Base-by-base conservation (phyloP, 345 rosid species). In the Cardamine occulta region DNA sequence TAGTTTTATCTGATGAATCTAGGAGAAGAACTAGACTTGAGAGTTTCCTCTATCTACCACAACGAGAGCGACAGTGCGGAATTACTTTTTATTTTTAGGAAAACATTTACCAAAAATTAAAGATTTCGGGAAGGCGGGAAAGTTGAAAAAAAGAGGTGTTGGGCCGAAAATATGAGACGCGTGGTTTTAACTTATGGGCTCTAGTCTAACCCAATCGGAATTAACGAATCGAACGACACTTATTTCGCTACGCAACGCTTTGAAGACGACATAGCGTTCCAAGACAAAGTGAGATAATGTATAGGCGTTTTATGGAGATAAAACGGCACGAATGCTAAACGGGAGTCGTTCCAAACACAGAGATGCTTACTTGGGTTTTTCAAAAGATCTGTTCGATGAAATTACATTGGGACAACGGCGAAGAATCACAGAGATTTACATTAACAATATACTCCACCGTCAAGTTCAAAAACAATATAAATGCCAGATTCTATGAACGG, bases 51-150 rank as follows among this genome's bases (percentile, higher is more conserved):
- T 71, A 2, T n/a, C 31, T 7, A 56, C 45, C 42, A 11, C 60
- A 2, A 2, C 17, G 7, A 1, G 19, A 7, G 61, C 5, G n/a
- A 4, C 15, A 49, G 5, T 6, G 34, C 2, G 68, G 37, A 8
- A 53, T 57, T 21, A 14, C 10, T 10, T 9, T 47, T 56, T 9
- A 5, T 68, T 68, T 6, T 29, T 15, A 35, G 8, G n/a, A 53
- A 53, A 37, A 28, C 10, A 13, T 5, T 11, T 0, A 59, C 48
- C 34, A 51, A 66, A 71, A 47, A 4, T n/a, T 8, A 53, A 63
- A 63, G 3, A 29, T 45, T 8, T 57, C 2, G 47, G 26, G 5
- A 17, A 68, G 73, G 79, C 73, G 79, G 74, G 74, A 75, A 75
- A 39, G 52, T 17, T 68, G 6, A 58, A 75, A 58, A 39, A 40